Percentiles rank a stretch among this genome's conserved stretches.
Evolutionary conservation across 2,329 filamentous ascomycete species (phyloP).

Genomic region (Nothophoma quercina): DNA sequence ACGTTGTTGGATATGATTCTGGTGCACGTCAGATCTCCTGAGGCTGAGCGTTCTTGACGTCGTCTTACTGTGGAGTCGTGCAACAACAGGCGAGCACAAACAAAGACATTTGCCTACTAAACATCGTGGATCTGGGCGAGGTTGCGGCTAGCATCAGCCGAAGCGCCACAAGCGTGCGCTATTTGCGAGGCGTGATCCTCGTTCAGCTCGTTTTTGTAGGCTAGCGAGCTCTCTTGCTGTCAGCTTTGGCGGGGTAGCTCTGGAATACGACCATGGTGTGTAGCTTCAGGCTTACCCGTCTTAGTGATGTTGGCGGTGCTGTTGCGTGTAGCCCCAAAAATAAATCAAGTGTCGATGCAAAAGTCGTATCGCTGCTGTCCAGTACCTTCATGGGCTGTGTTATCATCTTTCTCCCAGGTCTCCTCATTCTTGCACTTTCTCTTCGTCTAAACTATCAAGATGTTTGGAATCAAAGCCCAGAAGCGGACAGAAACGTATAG

Average conservation of each 20-base stretch:
- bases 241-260: slow-evolving; percentile 30
- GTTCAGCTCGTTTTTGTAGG: slow-evolving; percentile 13
- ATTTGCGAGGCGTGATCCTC: slow-evolving; percentile 14
- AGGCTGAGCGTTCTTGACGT: slow-evolving; percentile 1
- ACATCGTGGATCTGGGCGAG: slow-evolving; percentile 6
- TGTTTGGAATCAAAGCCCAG: slow-evolving; percentile 28
- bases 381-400: neutral
- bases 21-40: neutral
- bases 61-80: neutral
- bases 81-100: neutral
- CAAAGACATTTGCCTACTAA: neutral
- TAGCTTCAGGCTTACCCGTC: slow-evolving; percentile 15
- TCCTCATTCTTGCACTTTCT: neutral
- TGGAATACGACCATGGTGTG: slow-evolving; percentile 15
- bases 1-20: neutral
- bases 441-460: slow-evolving; percentile 7
- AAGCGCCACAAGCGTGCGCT: slow-evolving; percentile 26
- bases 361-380: neutral
- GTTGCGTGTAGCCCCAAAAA: slow-evolving; percentile 8
- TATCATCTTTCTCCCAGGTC: neutral
- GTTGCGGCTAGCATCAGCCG: slow-evolving; percentile 20
- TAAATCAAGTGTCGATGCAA: slow-evolving; percentile 4
- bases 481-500: slow-evolving; percentile 23
- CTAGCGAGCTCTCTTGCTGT: slow-evolving; percentile 8
- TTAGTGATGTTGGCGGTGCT: neutral